Evolutionary conservation across 345 rosid genomes (phyloP), one percentile per base, ranked within the genome.

Genomic region (Cardamine resedifolia): DNA sequence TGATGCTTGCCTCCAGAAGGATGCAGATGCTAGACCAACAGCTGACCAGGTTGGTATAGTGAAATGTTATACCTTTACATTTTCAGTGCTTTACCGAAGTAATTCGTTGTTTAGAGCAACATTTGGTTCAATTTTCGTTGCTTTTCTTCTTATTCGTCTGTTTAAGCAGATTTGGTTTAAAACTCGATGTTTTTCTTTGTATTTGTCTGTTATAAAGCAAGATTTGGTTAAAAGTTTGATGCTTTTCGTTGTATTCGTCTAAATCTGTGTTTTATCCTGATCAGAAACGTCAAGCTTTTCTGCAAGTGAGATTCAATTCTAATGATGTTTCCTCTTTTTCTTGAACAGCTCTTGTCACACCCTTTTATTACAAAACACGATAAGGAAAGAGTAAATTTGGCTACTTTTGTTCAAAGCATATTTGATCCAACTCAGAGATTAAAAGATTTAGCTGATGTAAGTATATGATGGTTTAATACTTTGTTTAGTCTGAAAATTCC

Each of bases 381-480:
- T 36, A 68, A 85, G 36, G 76, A 77, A 43, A 58, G 58, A 71
- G 87, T 87, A 44, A 95, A 94, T 81, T 80, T 91, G 67, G 91
- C 93, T 18, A 75, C 84, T 65, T 91, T 86, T 83, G 91, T 91
- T 62, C 86, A 79, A 68, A 81, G 85, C 71, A 87, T 91, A 64
- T 91, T 94, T 82, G 96, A 94, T 80, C 96, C 98, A 49, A 83
- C 83, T 3, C 87, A 84, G 78, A 88, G 85, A 81, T 73, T 94
- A 88, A 94, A 88, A 85, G 98, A 94, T 49, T 78, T 91, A 78
- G 97, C 97, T 71, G 97, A 94, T 84, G 98, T 94, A 82, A 87
- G 97, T 66, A 41, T 41, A 6, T 49, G 55, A n/a, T 67, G n/a
- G 12, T 49, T 6, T 31, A 43, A 5, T n/a, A 39, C 30, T 30